Evolutionary conservation across 1,139 yeast species (phyloP), one percentile per base, ranked within the genome.

Genomic region (Candida gigantensis): DNA sequence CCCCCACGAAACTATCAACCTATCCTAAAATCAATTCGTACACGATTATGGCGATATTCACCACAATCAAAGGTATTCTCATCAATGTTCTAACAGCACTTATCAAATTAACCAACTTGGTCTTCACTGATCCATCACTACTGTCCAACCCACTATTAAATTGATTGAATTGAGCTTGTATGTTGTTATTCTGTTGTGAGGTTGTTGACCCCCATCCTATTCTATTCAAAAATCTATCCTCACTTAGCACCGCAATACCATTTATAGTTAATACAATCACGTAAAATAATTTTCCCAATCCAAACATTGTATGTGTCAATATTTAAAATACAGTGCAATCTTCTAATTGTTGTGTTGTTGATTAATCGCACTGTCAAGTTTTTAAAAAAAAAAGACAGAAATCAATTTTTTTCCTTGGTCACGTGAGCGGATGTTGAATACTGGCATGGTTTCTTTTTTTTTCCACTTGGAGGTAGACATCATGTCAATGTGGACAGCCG

Each of bases 181-280:
- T 30, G 29, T 37, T 39, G 25, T 38, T 30, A 24, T 30, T 31
- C 45, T 30, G 38, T 39, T 17, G 46, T 12, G 48, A 35, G 13
- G 50, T 47, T 15, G 57, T 40, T 19, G 63, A 52, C 9, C 67
- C 63, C 74, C 74, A 69, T 17, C 77, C 77, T 17, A 71, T 67
- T 36, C 77, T 52, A 49, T 69, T 68, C 47, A 71, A 60, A 44
- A 71, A 71, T 31, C 77, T 53, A 48, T 71, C 77, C 42, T 71
- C 77, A 40, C 76, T 69, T 35, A 71, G 61, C 16, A 71, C 70
- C 1, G 76, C 76, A 18, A 71, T 62, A 1, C 75, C 75, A 46
- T 71, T 71, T 23, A 68, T 62, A 17, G 65, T 49, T 30, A 71
- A 57, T 17, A 71, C 56, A 10, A 65, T 57, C 37, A 69, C 68